Conservation (phyloP, 208 protist species). For the Angomonas desouzai region DNA sequence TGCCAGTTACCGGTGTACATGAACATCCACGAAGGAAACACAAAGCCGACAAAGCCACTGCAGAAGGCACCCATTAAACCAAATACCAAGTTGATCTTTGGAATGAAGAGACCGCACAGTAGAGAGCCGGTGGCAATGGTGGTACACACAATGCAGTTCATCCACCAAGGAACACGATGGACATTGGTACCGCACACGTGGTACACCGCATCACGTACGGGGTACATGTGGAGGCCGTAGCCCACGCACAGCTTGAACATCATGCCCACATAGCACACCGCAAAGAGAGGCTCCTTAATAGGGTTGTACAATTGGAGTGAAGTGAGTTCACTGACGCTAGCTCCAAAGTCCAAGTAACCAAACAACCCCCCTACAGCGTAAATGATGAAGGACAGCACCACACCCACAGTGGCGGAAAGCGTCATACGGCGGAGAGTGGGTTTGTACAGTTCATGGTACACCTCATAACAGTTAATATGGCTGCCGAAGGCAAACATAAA, state of each 20-base stretch:
- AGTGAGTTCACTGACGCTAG: slow-evolving; percentile 26
- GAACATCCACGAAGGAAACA: slow-evolving; percentile 65
- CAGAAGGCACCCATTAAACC: slow-evolving; percentile 62
- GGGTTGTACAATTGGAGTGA: slow-evolving; percentile 66
- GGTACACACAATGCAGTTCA: slow-evolving; percentile 38
- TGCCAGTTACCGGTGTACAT: slow-evolving; percentile 64
- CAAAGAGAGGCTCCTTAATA: slow-evolving; percentile 39
- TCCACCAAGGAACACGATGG: slow-evolving; percentile 37
- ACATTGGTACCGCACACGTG: slow-evolving; percentile 41
- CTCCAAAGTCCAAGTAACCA: slow-evolving; percentile 77
- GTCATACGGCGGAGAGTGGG: slow-evolving; percentile 41
- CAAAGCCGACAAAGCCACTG: slow-evolving; percentile 65
- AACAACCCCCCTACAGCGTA: slow-evolving; percentile 58
- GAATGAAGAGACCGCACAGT: slow-evolving; percentile 68
- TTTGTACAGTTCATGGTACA: slow-evolving; percentile 60
- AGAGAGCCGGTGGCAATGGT: slow-evolving; percentile 32
- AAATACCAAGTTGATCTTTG: slow-evolving; percentile 63
- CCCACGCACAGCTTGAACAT: slow-evolving; percentile 72
- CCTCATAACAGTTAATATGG: slow-evolving; percentile 54
- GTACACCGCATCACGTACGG: slow-evolving; percentile 58
- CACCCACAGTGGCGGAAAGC: slow-evolving; percentile 27
- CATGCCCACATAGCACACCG: slow-evolving; percentile 49
- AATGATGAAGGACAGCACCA: slow-evolving; percentile 48
- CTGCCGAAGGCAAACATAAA: slow-evolving; percentile 65
- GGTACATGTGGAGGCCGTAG: slow-evolving; percentile 61